Percentiles rank a stretch among this genome's conserved stretches.
phyloP scores from a whole-genome alignment of 2,329 filamentous ascomycete genomes.

The Calonectria naviculata region DNA sequence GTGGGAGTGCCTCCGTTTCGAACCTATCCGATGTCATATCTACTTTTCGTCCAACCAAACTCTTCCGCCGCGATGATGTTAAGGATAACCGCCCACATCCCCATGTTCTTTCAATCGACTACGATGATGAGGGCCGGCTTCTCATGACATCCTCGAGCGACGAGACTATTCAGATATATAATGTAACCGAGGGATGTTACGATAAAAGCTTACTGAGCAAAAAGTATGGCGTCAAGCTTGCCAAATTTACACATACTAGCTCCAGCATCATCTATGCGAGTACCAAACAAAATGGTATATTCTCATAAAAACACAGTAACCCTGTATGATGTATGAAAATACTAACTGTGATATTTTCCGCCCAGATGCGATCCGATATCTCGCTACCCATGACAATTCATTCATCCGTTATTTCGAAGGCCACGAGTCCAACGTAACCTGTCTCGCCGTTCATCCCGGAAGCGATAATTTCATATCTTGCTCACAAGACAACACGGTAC shows the following conservation, averaged over 20 bases:
- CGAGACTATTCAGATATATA: constrained; percentile 95
- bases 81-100: constrained; percentile 57
- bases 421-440: constrained; percentile 87
- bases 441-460: constrained; percentile 84
- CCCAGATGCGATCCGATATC: constrained; percentile 83
- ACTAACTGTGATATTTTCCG: neutral
- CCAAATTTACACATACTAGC: constrained; percentile 92
- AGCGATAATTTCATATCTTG: constrained; percentile 94
- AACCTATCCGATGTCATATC: constrained; percentile 83
- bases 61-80: constrained; percentile 69
- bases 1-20: constrained; percentile 60
- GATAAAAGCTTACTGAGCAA: constrained; percentile 93
- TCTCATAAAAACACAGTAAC: no score
- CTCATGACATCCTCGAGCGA: constrained; percentile 93
- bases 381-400: constrained; percentile 93
- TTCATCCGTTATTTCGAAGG: constrained; percentile 97
- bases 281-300: constrained; percentile 88
- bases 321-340: neutral
- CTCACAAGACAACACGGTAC: constrained; percentile 89
- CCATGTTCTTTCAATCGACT: constrained; percentile 72
- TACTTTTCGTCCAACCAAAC: constrained; percentile 83
- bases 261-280: constrained; percentile 95
- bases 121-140: constrained; percentile 94
- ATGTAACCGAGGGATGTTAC: constrained; percentile 88
- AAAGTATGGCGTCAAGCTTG: constrained; percentile 95